These are phyloP conservation scores for Auriscalpium microsporum DNA, from an alignment of 768 basidiomycete species.

Conservation along the genomic window DNA sequence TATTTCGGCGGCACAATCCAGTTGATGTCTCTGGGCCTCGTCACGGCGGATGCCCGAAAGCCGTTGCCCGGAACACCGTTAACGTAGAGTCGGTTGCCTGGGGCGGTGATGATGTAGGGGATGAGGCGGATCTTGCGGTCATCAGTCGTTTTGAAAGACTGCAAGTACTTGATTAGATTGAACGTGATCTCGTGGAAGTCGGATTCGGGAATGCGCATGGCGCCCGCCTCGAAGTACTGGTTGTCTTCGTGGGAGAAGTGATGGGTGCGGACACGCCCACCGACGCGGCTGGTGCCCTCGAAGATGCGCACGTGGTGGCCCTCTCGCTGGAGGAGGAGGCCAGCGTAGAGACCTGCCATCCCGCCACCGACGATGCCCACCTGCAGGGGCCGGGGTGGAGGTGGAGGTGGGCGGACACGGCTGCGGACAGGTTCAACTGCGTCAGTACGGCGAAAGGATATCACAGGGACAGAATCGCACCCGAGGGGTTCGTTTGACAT, in stretches of 20 bases:
- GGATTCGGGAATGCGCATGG: constrained; percentile 14
- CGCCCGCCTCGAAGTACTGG: constrained; percentile 16
- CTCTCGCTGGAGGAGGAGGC: constrained; percentile 7
- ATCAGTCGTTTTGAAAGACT: neutral
- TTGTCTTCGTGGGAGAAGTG: constrained; percentile 12
- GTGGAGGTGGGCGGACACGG: too few species aligned
- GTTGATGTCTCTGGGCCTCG: constrained; percentile 2
- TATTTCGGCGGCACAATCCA: constrained; percentile 7
- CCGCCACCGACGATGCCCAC: constrained; percentile 11
- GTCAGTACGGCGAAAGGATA: too few species aligned
- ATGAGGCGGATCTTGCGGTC: constrained; percentile 7
- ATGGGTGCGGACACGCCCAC: constrained; percentile 12
- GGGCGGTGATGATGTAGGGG: constrained; percentile 8
- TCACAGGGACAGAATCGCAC: too few species aligned
- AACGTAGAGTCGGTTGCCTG: constrained; percentile 13
- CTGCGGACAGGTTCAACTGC: too few species aligned
- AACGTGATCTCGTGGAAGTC: constrained; percentile 9
- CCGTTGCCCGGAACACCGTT: constrained; percentile 1
- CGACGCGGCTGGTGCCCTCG: constrained; percentile 10
- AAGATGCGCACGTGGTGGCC: constrained; percentile 11
- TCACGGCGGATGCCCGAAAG: neutral
- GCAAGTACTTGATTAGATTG: neutral
- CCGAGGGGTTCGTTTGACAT: too few species aligned
- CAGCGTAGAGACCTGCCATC: constrained; percentile 12
- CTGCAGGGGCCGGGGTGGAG: too few species aligned